Evolutionary conservation across 2,329 filamentous ascomycete genomes (phyloP).

Genomic region (Salinomyces thailandicus): DNA sequence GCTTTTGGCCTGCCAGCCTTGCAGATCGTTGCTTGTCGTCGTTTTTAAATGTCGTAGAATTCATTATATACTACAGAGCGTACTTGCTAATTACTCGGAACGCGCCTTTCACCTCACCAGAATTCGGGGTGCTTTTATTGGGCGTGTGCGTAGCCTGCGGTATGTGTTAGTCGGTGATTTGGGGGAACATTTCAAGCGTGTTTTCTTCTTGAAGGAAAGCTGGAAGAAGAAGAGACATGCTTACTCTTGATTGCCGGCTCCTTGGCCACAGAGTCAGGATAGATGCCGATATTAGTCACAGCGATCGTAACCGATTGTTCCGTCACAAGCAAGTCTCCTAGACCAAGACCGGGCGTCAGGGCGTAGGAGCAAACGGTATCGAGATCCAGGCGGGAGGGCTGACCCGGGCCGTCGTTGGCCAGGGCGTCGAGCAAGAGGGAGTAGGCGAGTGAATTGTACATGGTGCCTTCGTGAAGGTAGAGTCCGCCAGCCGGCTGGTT

Average conservation of each 20-base stretch:
- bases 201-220: too few species aligned
- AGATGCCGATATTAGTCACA: conserved; percentile 25
- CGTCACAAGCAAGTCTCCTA: conserved; percentile 38
- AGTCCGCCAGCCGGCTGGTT: conserved; percentile 33
- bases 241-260: conserved; percentile 31
- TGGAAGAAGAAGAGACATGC: too few species aligned
- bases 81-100: too few species aligned
- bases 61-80: too few species aligned
- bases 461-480: conserved; percentile 42
- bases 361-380: conserved; percentile 30
- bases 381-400: conserved; percentile 31
- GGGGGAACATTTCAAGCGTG: too few species aligned
- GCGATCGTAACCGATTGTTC: conserved; percentile 34
- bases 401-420: conserved; percentile 36
- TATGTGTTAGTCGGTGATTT: too few species aligned
- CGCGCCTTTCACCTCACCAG: too few species aligned
- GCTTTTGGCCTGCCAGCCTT: too few species aligned
- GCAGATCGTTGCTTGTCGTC: too few species aligned
- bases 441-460: conserved; percentile 41
- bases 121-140: too few species aligned
- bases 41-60: too few species aligned
- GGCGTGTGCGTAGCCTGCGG: too few species aligned
- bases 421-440: conserved; percentile 40
- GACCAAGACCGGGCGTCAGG: conserved; percentile 30
- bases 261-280: conserved; percentile 23